A percentile compares a stretch with the other conserved stretches of the same genome.
phyloP scores from a whole-genome alignment of 768 basidiomycete species.

The Pulveroboletus sp. region DNA sequence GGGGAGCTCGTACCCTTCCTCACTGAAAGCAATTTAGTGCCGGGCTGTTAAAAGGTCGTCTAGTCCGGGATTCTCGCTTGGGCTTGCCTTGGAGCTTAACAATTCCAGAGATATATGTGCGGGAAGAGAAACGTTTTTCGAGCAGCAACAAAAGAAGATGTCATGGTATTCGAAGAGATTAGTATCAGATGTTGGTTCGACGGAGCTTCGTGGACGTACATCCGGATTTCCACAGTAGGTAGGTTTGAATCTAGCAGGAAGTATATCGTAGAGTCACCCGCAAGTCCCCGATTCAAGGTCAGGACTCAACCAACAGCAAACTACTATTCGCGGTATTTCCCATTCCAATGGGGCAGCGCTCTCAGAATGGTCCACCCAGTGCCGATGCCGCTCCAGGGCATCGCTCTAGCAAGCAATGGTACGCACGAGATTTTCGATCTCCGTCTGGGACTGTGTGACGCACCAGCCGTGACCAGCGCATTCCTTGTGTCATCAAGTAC shows the following conservation, averaged over 20 bases:
- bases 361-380: neutral
- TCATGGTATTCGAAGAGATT: fast-evolving
- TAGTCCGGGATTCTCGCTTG: constrained; percentile 29
- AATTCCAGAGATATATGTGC: constrained; percentile 31
- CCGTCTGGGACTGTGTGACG: neutral
- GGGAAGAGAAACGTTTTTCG: constrained; percentile 25
- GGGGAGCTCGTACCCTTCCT: constrained; percentile 16
- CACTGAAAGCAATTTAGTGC: neutral
- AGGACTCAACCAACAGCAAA: neutral
- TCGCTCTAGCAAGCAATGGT: neutral
- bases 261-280: too few species aligned
- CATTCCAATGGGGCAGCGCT: neutral
- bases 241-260: neutral
- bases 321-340: neutral
- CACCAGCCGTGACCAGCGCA: too few species aligned
- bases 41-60: constrained; percentile 13
- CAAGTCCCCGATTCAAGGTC: too few species aligned
- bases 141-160: constrained; percentile 10
- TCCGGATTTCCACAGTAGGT: neutral
- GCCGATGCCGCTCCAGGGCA: too few species aligned
- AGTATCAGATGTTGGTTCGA: neutral
- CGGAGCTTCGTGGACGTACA: neutral
- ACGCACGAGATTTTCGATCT: too few species aligned
- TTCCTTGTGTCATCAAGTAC: neutral
- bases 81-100: constrained; percentile 24